phyloP scores from a whole-genome alignment of 2,329 filamentous ascomycete species.

The Cryphonectria nitschkei region DNA sequence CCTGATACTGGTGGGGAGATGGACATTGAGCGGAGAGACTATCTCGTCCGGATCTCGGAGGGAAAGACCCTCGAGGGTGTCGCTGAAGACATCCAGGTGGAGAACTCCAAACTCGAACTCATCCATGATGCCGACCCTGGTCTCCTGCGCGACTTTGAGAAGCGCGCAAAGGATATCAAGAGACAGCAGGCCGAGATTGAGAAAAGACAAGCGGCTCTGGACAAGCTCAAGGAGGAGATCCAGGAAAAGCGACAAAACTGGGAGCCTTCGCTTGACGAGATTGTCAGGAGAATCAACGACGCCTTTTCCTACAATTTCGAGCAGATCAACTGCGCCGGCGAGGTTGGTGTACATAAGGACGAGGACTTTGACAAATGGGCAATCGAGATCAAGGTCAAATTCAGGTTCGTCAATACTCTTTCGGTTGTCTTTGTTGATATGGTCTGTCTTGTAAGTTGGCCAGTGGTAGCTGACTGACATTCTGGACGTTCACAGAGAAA shows the following conservation, averaged over 20 bases:
- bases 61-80: slow-evolving; percentile 65
- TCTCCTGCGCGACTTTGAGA: slow-evolving; percentile 77
- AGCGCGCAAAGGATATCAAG: slow-evolving; percentile 71
- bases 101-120: slow-evolving; percentile 76
- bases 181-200: slow-evolving; percentile 62
- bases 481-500: slow-evolving; percentile 58
- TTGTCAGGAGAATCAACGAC: slow-evolving; percentile 81
- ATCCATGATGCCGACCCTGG: slow-evolving; percentile 78
- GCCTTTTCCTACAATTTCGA: slow-evolving; percentile 94
- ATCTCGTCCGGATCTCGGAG: slow-evolving; percentile 48
- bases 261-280: slow-evolving; percentile 80
- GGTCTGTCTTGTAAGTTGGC: slow-evolving; percentile 26
- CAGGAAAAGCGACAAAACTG: slow-evolving; percentile 69
- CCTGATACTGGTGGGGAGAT: slow-evolving; percentile 4
- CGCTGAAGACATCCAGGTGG: slow-evolving; percentile 72
- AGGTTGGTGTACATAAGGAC: slow-evolving; percentile 86
- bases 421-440: background rate
- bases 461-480: slow-evolving; percentile 29
- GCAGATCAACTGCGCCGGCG: slow-evolving; percentile 90
- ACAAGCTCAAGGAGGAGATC: slow-evolving; percentile 61
- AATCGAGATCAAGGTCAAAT: slow-evolving; percentile 92
- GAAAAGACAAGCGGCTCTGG: slow-evolving; percentile 57
- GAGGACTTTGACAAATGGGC: slow-evolving; percentile 94
- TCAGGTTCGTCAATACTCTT: slow-evolving; percentile 63
- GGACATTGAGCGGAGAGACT: slow-evolving; percentile 44